Evolutionary conservation across 1,284 basidiomycete species (phyloP).

Genomic region (Veloboletus limbatus): DNA sequence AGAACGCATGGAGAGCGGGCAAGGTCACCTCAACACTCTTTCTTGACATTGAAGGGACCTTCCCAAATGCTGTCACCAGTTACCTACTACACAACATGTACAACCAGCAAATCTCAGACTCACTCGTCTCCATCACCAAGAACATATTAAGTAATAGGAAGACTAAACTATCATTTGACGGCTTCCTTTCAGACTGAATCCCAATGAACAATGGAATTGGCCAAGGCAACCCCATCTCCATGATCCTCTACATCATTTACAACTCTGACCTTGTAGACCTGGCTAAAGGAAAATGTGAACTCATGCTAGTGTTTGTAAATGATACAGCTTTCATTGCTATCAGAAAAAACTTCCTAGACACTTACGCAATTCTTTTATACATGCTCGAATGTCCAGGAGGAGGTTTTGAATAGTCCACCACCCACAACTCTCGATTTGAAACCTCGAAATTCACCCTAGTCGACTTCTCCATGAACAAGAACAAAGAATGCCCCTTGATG

Average conservation of each 20-base stretch:
- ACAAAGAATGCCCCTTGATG: background rate
- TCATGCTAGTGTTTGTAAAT: background rate
- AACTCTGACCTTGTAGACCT: background rate
- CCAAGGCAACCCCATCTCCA: background rate
- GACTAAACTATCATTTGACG: too few relatives aligned
- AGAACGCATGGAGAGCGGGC: too few relatives aligned
- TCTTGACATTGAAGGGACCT: too few relatives aligned
- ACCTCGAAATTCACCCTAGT: slow-evolving; percentile 5
- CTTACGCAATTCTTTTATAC: background rate
- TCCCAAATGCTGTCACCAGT: too few relatives aligned
- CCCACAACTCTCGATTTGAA: slow-evolving; percentile 8
- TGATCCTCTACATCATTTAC: background rate
- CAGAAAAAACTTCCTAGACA: background rate
- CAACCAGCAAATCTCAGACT: too few relatives aligned
- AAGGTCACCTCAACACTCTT: too few relatives aligned
- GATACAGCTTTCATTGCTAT: background rate
- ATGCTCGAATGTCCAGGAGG: background rate
- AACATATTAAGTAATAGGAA: too few relatives aligned
- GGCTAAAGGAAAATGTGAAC: background rate
- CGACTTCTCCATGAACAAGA: background rate
- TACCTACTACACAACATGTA: too few relatives aligned
- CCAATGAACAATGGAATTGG: background rate
- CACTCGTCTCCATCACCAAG: too few relatives aligned
- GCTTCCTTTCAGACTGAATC: too few relatives aligned
- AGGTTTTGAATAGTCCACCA: background rate